phyloP scores from a whole-genome alignment of 2,329 filamentous ascomycete genomes.

The Colletotrichum salicis region DNA sequence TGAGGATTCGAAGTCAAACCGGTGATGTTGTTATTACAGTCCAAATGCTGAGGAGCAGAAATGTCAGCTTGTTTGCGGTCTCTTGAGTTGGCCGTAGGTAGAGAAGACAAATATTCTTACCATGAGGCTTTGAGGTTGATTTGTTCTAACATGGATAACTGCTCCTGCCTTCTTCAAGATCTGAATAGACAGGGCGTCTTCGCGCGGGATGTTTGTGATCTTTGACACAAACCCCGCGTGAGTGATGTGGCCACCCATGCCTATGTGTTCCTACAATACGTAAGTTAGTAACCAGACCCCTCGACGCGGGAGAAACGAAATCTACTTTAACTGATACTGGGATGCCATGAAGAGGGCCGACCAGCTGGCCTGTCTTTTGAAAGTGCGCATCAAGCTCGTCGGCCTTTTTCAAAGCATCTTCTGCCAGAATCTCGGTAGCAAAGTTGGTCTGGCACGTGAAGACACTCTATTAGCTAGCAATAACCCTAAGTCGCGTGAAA shows the following conservation, averaged over 20 bases:
- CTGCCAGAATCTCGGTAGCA: conserved; percentile 64
- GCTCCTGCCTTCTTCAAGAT: conserved; percentile 60
- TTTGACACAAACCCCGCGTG: conserved; percentile 71
- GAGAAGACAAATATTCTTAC: conserved; percentile 73
- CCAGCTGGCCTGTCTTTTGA: conserved; percentile 53
- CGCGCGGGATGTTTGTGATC: conserved; percentile 64
- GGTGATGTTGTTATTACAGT: conserved; percentile 65
- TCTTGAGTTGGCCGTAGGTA: neutral
- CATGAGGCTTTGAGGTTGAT: conserved; percentile 68
- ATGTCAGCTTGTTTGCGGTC: neutral
- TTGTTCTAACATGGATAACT: conserved; percentile 67
- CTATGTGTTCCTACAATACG: neutral
- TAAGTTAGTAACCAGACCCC: neutral
- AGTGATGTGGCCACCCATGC: conserved; percentile 62
- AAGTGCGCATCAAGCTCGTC: conserved; percentile 60
- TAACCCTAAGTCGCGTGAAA: neutral
- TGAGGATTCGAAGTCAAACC: conserved; percentile 71
- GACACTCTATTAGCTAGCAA: neutral
- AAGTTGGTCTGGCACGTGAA: conserved; percentile 52
- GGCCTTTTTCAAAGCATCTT: conserved; percentile 61
- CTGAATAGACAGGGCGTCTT: conserved; percentile 52
- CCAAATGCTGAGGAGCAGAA: conserved; percentile 2
- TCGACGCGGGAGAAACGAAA: conserved; percentile 56
- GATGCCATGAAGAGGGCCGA: conserved; percentile 73
- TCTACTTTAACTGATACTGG: conserved; percentile 77